Evolutionary conservation across 2,329 filamentous ascomycete species (phyloP).

Genomic region (Aspergillus chevalieri): DNA sequence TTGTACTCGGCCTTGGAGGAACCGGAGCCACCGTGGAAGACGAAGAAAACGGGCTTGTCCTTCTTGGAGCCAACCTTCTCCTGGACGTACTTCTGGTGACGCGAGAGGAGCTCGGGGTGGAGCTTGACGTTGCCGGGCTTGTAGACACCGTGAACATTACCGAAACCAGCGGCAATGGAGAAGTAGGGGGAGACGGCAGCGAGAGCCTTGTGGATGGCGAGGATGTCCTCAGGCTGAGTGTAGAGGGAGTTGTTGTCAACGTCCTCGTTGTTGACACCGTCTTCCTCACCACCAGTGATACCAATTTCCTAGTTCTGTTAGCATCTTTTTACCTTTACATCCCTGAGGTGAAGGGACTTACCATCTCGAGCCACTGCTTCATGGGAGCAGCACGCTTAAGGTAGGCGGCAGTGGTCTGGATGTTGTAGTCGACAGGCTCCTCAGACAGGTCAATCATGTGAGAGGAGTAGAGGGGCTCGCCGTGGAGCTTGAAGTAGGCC

Average conservation of each 20-base stretch:
- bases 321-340: neutral
- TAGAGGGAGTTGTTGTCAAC: conserved; percentile 96
- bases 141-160: conserved; percentile 99
- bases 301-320: conserved; percentile 59
- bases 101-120: conserved; percentile 88
- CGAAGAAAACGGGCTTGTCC: conserved; percentile 94
- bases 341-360: conserved; percentile 31
- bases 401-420: conserved; percentile 86
- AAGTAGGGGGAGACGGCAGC: conserved; percentile 87
- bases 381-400: conserved; percentile 89
- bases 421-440: conserved; percentile 84
- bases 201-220: conserved; percentile 82
- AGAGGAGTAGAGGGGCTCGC: conserved; percentile 86
- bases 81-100: conserved; percentile 91
- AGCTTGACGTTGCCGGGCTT: conserved; percentile 96
- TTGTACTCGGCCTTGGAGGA: conserved; percentile 85
- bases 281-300: conserved; percentile 95
- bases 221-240: conserved; percentile 96
- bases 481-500: conserved; percentile 86
- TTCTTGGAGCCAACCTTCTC: conserved; percentile 66
- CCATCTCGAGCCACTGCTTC: conserved; percentile 99
- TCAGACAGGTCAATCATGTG: conserved; percentile 99
- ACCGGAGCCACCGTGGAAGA: conserved; percentile 97
- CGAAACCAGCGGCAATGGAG: conserved; percentile 96
- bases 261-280: conserved; percentile 96